Evolutionary conservation across 2,329 filamentous ascomycete species (phyloP), one percentile per base, ranked within the genome.

Genomic region (Neospermospora avenae): DNA sequence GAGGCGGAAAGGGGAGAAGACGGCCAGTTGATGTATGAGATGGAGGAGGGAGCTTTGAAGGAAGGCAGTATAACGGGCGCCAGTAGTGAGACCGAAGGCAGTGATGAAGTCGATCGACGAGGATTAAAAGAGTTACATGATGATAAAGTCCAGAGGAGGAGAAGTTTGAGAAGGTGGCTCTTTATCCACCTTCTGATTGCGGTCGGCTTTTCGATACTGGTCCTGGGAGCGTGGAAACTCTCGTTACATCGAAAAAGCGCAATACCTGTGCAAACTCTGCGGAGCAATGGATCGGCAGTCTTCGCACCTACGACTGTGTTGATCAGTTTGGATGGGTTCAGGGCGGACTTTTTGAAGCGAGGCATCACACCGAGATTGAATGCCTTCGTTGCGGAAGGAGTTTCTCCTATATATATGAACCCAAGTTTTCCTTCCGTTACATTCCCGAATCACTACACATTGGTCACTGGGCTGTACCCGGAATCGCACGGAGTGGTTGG

Each of bases 361-460:
- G 88, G 87, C 0, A 77, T 98, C 34, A 97, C 93, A 1, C 95
- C 93, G 0, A 86, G 88, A 1, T 79, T 99, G 8, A 90, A 86
- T 67, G 81, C 86, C 2, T 70, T 99, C 65, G 80, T 96, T 63
- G 83, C 84, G 62, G 85, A 91, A 65, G 95, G 95, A 31, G 86
- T 98, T 11, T 96, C 93, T 5, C 93, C 95, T 2, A 82, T 86
- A 65, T 97, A 93, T 75, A 97, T 99, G 92, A 82, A 85, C 6
- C 95, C 95, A 0, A 96, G 91, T 41, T 99, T 99, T 67, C 95
- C 95, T 0, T 96, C 91, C 22, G 91, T 99, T 48, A 99, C 95
- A 0, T 99, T 99, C 69, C 95, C 95, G 13, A 93, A 98, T 69
- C 95, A 98, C 74, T 97, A 93, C 74, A 97, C 93, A 0, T 79